phyloP scores from a whole-genome alignment of 2,329 filamentous ascomycete species.

The Paecilomyces sp. region DNA sequence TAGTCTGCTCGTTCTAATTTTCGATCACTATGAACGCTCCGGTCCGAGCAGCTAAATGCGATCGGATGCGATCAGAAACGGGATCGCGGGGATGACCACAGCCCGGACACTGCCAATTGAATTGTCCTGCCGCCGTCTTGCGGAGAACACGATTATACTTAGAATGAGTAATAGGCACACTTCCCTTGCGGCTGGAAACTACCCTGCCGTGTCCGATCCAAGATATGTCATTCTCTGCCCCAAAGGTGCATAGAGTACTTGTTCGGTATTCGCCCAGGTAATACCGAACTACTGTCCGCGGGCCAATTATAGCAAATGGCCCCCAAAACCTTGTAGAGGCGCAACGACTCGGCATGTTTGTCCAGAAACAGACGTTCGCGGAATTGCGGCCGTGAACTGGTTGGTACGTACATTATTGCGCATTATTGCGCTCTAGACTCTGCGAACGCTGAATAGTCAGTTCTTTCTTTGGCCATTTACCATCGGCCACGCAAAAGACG shows the following conservation, averaged over 20 bases:
- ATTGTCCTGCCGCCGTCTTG: neutral
- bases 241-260: neutral
- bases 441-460: neutral
- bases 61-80: neutral
- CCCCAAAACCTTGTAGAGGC: neutral
- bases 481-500: neutral
- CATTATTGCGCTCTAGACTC: too few species aligned
- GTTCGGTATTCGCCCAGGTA: neutral
- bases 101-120: neutral
- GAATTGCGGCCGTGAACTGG: neutral
- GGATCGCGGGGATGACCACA: neutral
- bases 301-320: neutral
- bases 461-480: neutral
- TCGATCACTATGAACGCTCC: neutral
- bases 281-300: neutral
- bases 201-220: neutral
- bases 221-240: neutral
- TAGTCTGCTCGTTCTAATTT: neutral
- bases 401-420: too few species aligned
- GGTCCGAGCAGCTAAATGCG: neutral
- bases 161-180: too few species aligned
- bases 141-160: neutral
- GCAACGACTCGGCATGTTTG: neutral
- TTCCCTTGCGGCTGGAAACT: neutral
- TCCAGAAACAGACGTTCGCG: neutral